These are phyloP conservation scores for Globisporangium apiculatum DNA, from an alignment of 352 stramenopile genomes.

Conservation along the genomic window DNA sequence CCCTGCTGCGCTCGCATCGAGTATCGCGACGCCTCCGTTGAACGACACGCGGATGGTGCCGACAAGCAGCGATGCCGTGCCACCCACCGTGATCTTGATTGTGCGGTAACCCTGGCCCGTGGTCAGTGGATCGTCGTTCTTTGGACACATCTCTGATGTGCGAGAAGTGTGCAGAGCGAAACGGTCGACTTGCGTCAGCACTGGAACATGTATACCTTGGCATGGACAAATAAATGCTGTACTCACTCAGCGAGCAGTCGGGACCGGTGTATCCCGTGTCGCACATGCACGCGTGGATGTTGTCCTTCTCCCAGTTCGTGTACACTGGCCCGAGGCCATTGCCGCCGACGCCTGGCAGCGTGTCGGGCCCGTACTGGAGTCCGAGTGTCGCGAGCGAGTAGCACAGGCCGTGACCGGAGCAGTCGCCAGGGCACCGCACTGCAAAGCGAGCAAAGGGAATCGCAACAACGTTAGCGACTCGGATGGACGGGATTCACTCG, in stretches of 20 bases:
- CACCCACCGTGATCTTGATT: conserved; percentile 49
- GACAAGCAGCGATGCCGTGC: conserved; percentile 17
- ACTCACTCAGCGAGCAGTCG: conserved; percentile 76
- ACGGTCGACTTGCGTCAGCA: neutral
- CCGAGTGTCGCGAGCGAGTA: conserved; percentile 46
- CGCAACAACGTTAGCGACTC: no score
- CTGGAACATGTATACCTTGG: neutral
- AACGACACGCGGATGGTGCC: conserved; percentile 41
- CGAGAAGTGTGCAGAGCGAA: neutral
- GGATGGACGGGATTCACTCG: neutral
- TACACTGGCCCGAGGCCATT: conserved; percentile 52
- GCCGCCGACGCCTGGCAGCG: conserved; percentile 22
- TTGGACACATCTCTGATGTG: conserved; percentile 66
- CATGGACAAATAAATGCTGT: neutral
- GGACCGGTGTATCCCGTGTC: conserved; percentile 77
- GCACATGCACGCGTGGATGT: conserved; percentile 71
- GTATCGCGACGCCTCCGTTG: conserved; percentile 33
- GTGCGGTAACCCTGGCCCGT: conserved; percentile 50
- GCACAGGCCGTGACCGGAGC: conserved; percentile 55
- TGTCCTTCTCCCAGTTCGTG: conserved; percentile 83
- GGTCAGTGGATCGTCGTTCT: conserved; percentile 83
- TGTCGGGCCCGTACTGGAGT: conserved; percentile 40
- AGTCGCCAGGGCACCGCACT: conserved; percentile 56
- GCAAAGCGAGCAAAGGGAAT: neutral
- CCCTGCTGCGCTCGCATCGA: conserved; percentile 24